These are phyloP conservation scores for Alternaria hordeiaustralica DNA, from an alignment of 2,329 filamentous ascomycete genomes.

Conservation along the genomic window DNA sequence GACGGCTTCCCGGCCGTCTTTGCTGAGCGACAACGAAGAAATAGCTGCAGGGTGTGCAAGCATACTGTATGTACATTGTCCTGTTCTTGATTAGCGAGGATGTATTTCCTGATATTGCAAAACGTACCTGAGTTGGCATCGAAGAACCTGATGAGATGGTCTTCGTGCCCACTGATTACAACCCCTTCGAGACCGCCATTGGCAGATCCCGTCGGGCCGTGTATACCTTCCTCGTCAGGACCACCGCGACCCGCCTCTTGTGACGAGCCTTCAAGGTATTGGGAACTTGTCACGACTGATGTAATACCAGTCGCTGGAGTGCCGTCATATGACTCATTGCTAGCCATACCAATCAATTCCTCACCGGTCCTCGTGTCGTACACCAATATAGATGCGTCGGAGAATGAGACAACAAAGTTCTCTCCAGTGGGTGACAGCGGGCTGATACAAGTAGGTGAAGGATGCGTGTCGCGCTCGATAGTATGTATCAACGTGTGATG, in stretches of 20 bases:
- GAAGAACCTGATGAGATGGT: constrained; percentile 94
- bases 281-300: constrained; percentile 84
- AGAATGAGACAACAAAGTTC: constrained; percentile 90
- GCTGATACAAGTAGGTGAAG: constrained; percentile 91
- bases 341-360: constrained; percentile 91
- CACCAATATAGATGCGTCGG: constrained; percentile 86
- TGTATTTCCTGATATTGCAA: constrained; percentile 4
- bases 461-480: constrained; percentile 72
- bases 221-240: constrained; percentile 75
- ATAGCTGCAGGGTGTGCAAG: constrained; percentile 94
- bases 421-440: constrained; percentile 82
- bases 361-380: constrained; percentile 93
- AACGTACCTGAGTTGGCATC: constrained; percentile 96
- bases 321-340: constrained; percentile 90
- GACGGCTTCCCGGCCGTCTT: constrained; percentile 91
- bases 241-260: constrained; percentile 68
- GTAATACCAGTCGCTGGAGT: constrained; percentile 86
- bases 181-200: constrained; percentile 84
- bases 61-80: constrained; percentile 99
- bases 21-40: constrained; percentile 87
- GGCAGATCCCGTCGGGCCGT: constrained; percentile 82
- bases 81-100: constrained; percentile 55
- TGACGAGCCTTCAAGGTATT: constrained; percentile 71
- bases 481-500: constrained; percentile 87
- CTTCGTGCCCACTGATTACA: constrained; percentile 95